Evolutionary conservation across 2,329 filamentous ascomycete species (phyloP).

Genomic region (Parastagonospora nodorum): DNA sequence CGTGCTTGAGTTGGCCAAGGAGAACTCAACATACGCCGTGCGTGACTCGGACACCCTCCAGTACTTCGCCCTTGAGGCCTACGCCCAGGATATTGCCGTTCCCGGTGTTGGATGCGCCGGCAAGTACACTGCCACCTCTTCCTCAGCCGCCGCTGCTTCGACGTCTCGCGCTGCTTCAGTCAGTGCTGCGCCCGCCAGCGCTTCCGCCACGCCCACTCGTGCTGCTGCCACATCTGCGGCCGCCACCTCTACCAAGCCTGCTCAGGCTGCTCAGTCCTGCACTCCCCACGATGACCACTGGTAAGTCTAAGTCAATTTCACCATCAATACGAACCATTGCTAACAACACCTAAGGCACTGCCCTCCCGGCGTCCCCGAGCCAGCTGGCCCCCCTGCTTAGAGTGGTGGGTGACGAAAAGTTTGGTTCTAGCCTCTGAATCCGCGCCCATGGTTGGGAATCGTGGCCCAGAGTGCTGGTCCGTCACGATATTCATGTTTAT

Average conservation of each 20-base stretch:
- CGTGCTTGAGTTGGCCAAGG: constrained; percentile 58
- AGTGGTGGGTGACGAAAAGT: too few species aligned
- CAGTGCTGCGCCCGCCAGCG: constrained; percentile 1
- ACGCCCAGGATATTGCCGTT: constrained; percentile 67
- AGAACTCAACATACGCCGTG: constrained; percentile 55
- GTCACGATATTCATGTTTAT: too few species aligned
- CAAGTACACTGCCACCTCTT: constrained; percentile 24
- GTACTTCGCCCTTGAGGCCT: constrained; percentile 72
- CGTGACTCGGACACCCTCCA: constrained; percentile 67
- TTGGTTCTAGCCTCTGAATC: too few species aligned
- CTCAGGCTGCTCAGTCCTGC: constrained; percentile 14
- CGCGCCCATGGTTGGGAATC: too few species aligned
- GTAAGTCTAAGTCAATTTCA: constrained; percentile 2
- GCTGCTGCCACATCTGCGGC: constrained; percentile 8
- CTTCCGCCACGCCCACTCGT: not conserved
- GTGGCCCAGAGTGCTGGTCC: too few species aligned
- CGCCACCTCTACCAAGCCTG: constrained; percentile 2
- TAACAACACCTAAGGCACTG: constrained; percentile 19
- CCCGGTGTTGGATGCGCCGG: constrained; percentile 68
- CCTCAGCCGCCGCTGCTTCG: constrained; percentile 8
- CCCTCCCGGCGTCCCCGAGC: constrained; percentile 30
- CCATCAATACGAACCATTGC: not conserved
- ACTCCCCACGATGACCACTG: constrained; percentile 32
- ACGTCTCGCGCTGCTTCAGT: constrained; percentile 4
- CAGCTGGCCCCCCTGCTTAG: constrained; percentile 26